Percentiles rank a stretch among this genome's conserved stretches.
Evolutionary conservation across 1,139 yeast species (phyloP).

Genomic region (Geotrichum cucujoidarum): DNA sequence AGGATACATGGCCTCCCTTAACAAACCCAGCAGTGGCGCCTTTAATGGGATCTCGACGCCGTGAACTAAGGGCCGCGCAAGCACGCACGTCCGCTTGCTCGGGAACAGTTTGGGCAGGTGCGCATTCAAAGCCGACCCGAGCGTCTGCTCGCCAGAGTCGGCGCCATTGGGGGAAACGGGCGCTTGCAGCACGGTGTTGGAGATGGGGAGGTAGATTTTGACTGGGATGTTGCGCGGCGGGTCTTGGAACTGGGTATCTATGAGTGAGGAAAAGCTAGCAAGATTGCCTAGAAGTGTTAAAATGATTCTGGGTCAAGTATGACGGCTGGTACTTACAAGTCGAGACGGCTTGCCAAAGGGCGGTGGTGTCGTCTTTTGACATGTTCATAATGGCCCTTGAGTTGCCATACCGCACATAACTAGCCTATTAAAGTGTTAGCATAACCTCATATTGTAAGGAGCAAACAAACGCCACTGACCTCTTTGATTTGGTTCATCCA

Average conservation of each 20-base stretch:
- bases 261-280: neutral
- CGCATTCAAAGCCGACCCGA: constrained; percentile 43
- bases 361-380: constrained; percentile 54
- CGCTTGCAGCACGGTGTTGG: constrained; percentile 46
- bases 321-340: constrained; percentile 23
- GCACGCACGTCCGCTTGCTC: constrained; percentile 33
- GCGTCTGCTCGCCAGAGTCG: constrained; percentile 29
- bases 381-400: constrained; percentile 72
- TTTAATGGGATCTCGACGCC: constrained; percentile 54
- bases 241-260: constrained; percentile 4
- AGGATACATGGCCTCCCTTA: constrained; percentile 51
- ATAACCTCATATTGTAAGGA: neutral
- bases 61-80: constrained; percentile 52
- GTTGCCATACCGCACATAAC: constrained; percentile 65
- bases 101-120: constrained; percentile 46
- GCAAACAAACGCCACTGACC: constrained; percentile 12
- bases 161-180: constrained; percentile 37
- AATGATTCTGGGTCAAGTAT: neutral
- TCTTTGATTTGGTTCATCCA: constrained; percentile 80
- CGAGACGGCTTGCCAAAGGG: constrained; percentile 52
- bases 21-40: constrained; percentile 49
- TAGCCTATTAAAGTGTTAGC: constrained; percentile 37
- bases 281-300: neutral
- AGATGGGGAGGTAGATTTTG: constrained; percentile 51
- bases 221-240: constrained; percentile 49